Evolutionary conservation across 2,329 filamentous ascomycete species (phyloP), one percentile per base, ranked within the genome.

Genomic region (Neoascochyta sp.): DNA sequence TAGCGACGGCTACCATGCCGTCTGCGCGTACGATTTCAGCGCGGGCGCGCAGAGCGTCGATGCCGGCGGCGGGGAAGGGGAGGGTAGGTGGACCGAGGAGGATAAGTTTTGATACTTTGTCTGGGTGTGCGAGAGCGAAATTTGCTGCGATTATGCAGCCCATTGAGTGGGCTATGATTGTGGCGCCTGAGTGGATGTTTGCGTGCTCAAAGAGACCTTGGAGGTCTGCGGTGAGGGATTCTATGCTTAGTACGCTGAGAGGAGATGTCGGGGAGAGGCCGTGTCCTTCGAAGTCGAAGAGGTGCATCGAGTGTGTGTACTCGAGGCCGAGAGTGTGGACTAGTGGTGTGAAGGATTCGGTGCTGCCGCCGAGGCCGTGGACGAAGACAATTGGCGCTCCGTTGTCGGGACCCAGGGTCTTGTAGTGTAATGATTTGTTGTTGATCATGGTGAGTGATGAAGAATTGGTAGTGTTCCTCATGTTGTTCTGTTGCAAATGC

Each of bases 231-330:
- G 67, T 65, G 23, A 72, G 65, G 0, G 64, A 69, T 0, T 52
- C 44, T 20, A 78, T 66, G 24, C 58, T 68, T 2, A 65, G 45
- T 1, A 66, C 66, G 27, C 59, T 67, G 3, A 64, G 53, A 0
- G 73, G 66, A 7, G 64, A 65, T 0, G 73, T 75, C 0, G 73
- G 73, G 1, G 70, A 73, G 5, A 72, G 57, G 1, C 74, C 74
- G 38, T 76, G 74, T 3, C 75, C 75, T 51, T 78, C 75, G 3
- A 78, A 57, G 39, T 78, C 75, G 34, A 69, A 68, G 0, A 74
- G 46, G 36, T 73, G 66, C 5, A 67, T 36, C 1, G 45, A 57
- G 41, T 64, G 51, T 2, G 50, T 43, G 9, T 52, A 38, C 4
- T 41, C 33, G 7, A 66, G 54, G 3, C 33, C 42, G 1, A 70